Percentiles rank a stretch among this genome's conserved stretches.
Conservation (phyloP, 768 basidiomycete genomes). For the Phaffia australis region DNA sequence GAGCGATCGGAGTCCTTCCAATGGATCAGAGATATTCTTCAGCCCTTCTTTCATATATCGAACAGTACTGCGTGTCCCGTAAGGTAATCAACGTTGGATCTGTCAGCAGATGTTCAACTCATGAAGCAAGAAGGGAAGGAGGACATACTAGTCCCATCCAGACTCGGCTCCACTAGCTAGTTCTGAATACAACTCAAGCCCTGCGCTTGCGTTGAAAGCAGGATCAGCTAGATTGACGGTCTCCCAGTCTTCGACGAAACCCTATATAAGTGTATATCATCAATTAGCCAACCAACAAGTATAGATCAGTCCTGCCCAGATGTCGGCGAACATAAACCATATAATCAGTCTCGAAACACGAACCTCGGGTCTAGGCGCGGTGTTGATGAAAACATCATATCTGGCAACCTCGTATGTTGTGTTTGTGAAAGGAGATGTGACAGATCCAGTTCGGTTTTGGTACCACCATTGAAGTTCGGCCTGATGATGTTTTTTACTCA, state of each 20-base stretch:
- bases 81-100: background rate
- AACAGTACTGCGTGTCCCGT: background rate
- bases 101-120: background rate
- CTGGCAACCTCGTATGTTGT: slow-evolving; percentile 53
- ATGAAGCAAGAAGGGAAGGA: slow-evolving; percentile 31
- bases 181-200: slow-evolving; percentile 65
- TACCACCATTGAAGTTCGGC: slow-evolving; percentile 76
- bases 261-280: slow-evolving; percentile 26
- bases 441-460: slow-evolving; percentile 55
- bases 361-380: slow-evolving; percentile 71
- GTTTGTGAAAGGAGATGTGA: slow-evolving; percentile 59
- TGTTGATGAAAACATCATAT: slow-evolving; percentile 64
- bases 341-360: slow-evolving; percentile 30
- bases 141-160: slow-evolving; percentile 46
- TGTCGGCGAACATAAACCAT: too few relatives aligned
- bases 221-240: slow-evolving; percentile 54
- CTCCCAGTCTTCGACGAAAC: slow-evolving; percentile 54
- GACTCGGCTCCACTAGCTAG: slow-evolving; percentile 80
- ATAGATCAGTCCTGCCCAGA: too few relatives aligned
- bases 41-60: slow-evolving; percentile 12
- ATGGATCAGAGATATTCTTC: slow-evolving; percentile 21
- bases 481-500: slow-evolving; percentile 36
- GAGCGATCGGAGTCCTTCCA: slow-evolving; percentile 12
- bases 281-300: too few relatives aligned
- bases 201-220: slow-evolving; percentile 51